Base-by-base conservation (phyloP, 371 early-diverging fungal genomes). In the Mucor piriformis region DNA sequence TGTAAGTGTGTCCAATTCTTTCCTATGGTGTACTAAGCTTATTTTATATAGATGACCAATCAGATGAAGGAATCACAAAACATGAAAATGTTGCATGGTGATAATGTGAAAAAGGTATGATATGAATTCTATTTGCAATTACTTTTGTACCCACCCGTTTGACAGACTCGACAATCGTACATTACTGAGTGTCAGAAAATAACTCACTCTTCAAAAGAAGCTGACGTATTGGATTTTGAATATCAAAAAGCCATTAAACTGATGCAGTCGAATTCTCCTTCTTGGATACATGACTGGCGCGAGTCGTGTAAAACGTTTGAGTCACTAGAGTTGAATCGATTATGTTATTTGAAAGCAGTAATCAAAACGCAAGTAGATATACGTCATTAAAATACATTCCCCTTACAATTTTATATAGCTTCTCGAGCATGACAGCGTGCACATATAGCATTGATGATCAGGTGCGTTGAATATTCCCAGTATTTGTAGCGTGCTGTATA, bases 211-310 rank as follows among this genome's bases (percentile, higher is more conserved):
- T 12, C 33, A 8, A 49, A 44, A 24, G 40, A 47, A 15, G 40
- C 53, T 15, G 49, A 48, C 3, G 33, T 40, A 21, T 15, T 54
- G 13, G 54, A 61, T 49, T 32, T 12, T 13, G 49, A 47, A 27
- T 61, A 61, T 40, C 27, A 32, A 40, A 53, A 44, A 49, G 37
- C 61, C 2, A 32, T 61, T 0, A 21, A 37, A 20, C 15, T 49
- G 25, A 53, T 54, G 54, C 49, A 40, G 24, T 23, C 42, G 0
- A 59, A 43, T 10, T 42, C 43, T 2, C 11, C 7, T 15, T n/a
- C 24, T 29, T 61, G 61, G 61, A 49, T 48, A 47, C 23, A 61
- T 2, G 40, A 61, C 12, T 61, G 61, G 61, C 47, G 40, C 2
- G 54, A 48, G 7, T 53, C 61, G 16, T 61, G 54, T 12, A 53